Conservation (phyloP, 2,329 filamentous ascomycete species). For the Colletotrichum tropicale region DNA sequence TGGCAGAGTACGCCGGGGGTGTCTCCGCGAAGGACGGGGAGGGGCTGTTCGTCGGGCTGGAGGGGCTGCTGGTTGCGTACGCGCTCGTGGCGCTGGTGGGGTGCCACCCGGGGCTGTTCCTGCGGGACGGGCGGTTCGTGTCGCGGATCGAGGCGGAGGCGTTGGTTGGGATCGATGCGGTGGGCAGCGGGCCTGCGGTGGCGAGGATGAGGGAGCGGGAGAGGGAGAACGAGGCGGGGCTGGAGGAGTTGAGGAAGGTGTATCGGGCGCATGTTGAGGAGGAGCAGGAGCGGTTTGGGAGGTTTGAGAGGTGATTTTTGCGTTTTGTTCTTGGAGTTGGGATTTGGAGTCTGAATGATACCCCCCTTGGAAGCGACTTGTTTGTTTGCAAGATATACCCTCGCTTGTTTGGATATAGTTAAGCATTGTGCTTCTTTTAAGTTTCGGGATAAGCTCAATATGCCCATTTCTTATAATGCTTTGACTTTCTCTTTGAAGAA, state of each 20-base stretch:
- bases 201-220: neutral
- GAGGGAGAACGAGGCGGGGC: neutral
- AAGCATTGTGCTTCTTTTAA: neutral
- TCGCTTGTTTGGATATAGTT: neutral
- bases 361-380: neutral
- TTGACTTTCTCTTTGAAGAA: neutral
- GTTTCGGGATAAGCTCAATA: neutral
- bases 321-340: neutral
- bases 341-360: neutral
- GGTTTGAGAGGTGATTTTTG: neutral
- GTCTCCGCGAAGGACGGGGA: slow-evolving; percentile 28
- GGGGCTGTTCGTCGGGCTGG: slow-evolving; percentile 29
- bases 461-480: neutral
- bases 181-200: neutral
- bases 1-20: slow-evolving; percentile 27
- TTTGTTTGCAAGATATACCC: neutral
- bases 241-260: slow-evolving; percentile 18
- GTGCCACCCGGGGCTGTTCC: slow-evolving; percentile 30
- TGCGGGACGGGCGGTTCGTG: slow-evolving; percentile 1
- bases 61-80: slow-evolving; percentile 32
- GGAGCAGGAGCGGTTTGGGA: slow-evolving; percentile 2
- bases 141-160: neutral
- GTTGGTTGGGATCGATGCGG: neutral
- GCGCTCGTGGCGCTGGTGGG: slow-evolving; percentile 29
- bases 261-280: slow-evolving; percentile 4